A percentile compares a stretch with the other conserved stretches of the same genome.
These are phyloP conservation scores for Sphaerostilbella broomeana DNA, from an alignment of 2,329 filamentous ascomycete genomes.

Conservation along the genomic window DNA sequence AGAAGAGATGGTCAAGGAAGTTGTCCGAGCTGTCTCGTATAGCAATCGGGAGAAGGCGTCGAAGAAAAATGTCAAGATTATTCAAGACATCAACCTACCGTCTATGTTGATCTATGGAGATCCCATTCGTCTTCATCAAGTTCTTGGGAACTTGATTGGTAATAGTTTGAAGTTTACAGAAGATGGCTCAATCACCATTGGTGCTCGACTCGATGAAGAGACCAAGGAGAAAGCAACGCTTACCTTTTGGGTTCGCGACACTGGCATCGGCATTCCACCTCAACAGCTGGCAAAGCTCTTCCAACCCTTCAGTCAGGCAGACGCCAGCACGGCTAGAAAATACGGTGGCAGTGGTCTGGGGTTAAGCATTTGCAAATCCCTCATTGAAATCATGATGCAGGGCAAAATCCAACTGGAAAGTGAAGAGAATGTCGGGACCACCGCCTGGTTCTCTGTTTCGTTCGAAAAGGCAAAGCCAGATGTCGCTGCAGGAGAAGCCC, in stretches of 20 bases:
- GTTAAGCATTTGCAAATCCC: conserved; percentile 87
- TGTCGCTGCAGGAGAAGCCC: conserved; percentile 50
- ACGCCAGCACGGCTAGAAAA: conserved; percentile 81
- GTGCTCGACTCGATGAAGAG: conserved; percentile 65
- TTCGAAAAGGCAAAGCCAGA: conserved; percentile 73
- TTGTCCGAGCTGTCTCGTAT: conserved; percentile 59
- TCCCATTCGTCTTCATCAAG: conserved; percentile 60
- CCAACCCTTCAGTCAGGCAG: conserved; percentile 87
- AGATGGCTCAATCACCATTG: conserved; percentile 76
- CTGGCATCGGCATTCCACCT: conserved; percentile 82
- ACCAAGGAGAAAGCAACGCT: conserved; percentile 63
- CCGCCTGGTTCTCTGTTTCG: conserved; percentile 70
- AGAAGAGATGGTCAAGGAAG: conserved; percentile 59
- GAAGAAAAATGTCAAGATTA: conserved; percentile 55
- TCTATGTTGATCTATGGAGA: conserved; percentile 66
- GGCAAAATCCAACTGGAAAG: conserved; percentile 80
- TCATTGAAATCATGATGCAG: conserved; percentile 88
- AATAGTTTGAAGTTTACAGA: conserved; percentile 95
- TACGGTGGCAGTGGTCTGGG: conserved; percentile 90
- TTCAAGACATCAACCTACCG: conserved; percentile 65
- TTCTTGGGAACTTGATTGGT: conserved; percentile 75
- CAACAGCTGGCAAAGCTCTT: conserved; percentile 81
- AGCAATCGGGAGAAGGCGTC: conserved; percentile 58
- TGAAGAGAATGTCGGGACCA: conserved; percentile 62
- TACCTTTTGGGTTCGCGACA: conserved; percentile 82